Base-by-base conservation (phyloP, 2,329 filamentous ascomycete species). In the Diplodia seriata region DNA sequence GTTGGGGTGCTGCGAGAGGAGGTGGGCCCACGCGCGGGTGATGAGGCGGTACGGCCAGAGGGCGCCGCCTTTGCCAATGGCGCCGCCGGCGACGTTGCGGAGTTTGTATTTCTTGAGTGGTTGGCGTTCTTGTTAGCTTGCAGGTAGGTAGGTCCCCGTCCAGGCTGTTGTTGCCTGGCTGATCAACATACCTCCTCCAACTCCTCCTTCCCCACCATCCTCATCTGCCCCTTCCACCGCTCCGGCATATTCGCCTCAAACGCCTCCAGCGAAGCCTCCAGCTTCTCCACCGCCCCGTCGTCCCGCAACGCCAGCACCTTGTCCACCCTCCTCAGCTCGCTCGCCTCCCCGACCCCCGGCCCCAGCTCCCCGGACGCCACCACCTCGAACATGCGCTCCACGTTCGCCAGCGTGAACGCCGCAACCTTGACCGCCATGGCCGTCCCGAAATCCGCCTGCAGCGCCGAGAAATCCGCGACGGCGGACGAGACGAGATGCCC, bases 1-100 rank as follows among this genome's bases (percentile, higher is more conserved):
- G 23, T 49, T 14, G 2, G 43, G 29, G n/a, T 63, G 14, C 0
- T 69, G 66, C 0, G 12, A 20, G 7, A 69, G 56, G 12, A 71
- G 61, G 12, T 9, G 14, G 4, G 59, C 23, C 59, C 59, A 63
- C 11, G 50, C 7, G 12, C 31, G 29, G 29, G 31, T 55, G 33
- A 62, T 59, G n/a, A 72, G 70, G 18, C 70, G 68, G 33, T 72
- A 72, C 3, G 71, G 67, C 70, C 70, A 72, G 14, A 72, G 68
- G 4, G 71, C 70, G 8, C 70, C 70, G 33, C 84, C 83, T 11
- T 51, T 63, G n/a, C 11, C n/a, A 12, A 63, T 7, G 12, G 9
- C 59, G n/a, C 59, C 59, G 9, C 59, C 59, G 1, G 59, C 59
- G n/a, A 51, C 20, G 47, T 51, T 38, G 29, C 47, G 20, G 15